A percentile compares a stretch with the other conserved stretches of the same genome.
Evolutionary conservation across 306 rosid species (phyloP).

Genomic region (Quercus suber): DNA sequence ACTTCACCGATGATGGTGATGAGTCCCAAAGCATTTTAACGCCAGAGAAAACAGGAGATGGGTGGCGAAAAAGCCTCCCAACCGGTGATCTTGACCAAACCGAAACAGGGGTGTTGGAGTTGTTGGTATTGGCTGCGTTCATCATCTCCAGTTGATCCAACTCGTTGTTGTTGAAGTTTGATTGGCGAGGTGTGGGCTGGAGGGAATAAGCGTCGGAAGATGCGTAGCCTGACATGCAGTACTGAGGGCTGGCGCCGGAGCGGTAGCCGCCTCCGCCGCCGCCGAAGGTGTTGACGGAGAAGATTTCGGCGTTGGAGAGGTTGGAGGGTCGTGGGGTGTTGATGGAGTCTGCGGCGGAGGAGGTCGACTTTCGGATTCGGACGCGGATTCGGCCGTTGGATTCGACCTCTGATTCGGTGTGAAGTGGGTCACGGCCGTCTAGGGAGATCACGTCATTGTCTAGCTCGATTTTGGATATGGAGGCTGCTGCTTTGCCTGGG

Average conservation of each 20-base stretch:
- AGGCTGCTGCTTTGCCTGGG: slow-evolving; percentile 32
- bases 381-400: slow-evolving; percentile 27
- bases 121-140: slow-evolving; percentile 12
- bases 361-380: slow-evolving; percentile 33
- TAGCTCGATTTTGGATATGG: slow-evolving; percentile 33
- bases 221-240: slow-evolving; percentile 26
- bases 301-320: slow-evolving; percentile 45
- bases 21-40: slow-evolving; percentile 38
- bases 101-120: slow-evolving; percentile 28
- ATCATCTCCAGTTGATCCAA: slow-evolving; percentile 12
- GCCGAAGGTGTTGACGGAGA: slow-evolving; percentile 40
- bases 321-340: slow-evolving; percentile 38
- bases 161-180: slow-evolving; percentile 42
- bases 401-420: slow-evolving; percentile 34
- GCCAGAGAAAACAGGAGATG: slow-evolving; percentile 20
- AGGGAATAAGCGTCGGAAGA: slow-evolving; percentile 47
- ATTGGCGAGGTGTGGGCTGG: slow-evolving; percentile 41
- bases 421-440: slow-evolving; percentile 34
- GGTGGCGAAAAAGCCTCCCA: slow-evolving; percentile 27
- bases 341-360: slow-evolving; percentile 30
- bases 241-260: slow-evolving; percentile 16
- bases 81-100: slow-evolving; percentile 40
- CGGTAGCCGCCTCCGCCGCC: slow-evolving; percentile 21
- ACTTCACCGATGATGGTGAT: neutral
- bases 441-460: slow-evolving; percentile 41